These are phyloP conservation scores for Drechmeria coniospora DNA, from an alignment of 2,329 filamentous ascomycete species.

Conservation along the genomic window DNA sequence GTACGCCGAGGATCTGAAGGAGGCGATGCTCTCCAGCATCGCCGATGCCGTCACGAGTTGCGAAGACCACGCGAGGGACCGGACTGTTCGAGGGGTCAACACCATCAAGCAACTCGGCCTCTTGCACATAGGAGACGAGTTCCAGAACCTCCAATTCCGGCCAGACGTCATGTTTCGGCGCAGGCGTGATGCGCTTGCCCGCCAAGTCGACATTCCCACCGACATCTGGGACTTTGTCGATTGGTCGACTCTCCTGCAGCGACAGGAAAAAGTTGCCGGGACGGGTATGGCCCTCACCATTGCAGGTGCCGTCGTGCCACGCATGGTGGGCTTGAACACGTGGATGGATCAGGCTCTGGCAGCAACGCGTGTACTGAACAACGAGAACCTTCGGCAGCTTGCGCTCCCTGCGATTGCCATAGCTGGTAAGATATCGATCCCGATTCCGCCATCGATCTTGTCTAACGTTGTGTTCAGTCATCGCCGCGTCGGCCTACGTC, in stretches of 20 bases:
- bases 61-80: constrained; percentile 70
- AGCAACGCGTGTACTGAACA: constrained; percentile 65
- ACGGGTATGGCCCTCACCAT: constrained; percentile 91
- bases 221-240: constrained; percentile 93
- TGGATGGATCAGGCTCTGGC: constrained; percentile 84
- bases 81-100: constrained; percentile 68
- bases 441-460: background rate
- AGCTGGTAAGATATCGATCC: constrained; percentile 46
- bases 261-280: constrained; percentile 87
- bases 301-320: constrained; percentile 68
- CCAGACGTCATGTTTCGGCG: constrained; percentile 89
- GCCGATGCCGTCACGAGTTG: constrained; percentile 62
- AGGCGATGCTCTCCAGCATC: constrained; percentile 82
- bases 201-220: constrained; percentile 74
- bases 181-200: constrained; percentile 63
- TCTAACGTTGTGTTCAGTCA: constrained; percentile 29
- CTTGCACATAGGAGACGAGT: constrained; percentile 75
- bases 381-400: constrained; percentile 64
- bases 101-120: constrained; percentile 80
- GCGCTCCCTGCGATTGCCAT: constrained; percentile 67
- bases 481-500: constrained; percentile 65
- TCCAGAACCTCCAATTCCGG: constrained; percentile 72
- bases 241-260: constrained; percentile 63
- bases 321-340: constrained; percentile 66
- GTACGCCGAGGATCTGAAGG: constrained; percentile 85